Conservation (phyloP, 139 green algal genomes). For the Coelastrella sp. region DNA sequence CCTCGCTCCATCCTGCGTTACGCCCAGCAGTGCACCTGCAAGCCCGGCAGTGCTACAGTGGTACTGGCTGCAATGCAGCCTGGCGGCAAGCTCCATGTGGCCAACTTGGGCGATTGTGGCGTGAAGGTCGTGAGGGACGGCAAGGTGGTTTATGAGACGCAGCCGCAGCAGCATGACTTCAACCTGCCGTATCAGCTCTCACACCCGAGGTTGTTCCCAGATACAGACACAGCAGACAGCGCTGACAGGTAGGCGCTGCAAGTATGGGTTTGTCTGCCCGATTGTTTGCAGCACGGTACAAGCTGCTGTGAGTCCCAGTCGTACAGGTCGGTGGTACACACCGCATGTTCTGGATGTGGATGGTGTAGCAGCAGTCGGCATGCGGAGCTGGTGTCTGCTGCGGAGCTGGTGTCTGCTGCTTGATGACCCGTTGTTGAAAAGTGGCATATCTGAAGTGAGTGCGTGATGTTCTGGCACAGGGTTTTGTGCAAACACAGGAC, state of each 20-base stretch:
- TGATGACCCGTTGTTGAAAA: too few species aligned
- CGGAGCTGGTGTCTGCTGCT: too few species aligned
- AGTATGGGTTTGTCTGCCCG: not conserved
- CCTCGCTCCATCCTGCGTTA: conserved; percentile 61
- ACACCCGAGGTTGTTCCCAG: conserved; percentile 66
- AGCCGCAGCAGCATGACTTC: conserved; percentile 95
- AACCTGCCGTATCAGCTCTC: conserved; percentile 96
- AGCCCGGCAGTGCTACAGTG: conserved; percentile 56
- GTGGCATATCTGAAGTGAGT: too few species aligned
- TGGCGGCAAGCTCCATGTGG: conserved; percentile 68
- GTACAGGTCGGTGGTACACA: too few species aligned
- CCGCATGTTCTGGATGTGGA: too few species aligned
- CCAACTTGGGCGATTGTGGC: conserved; percentile 89
- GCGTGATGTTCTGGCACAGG: too few species aligned
- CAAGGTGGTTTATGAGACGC: conserved; percentile 74
- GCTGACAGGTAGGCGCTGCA: conserved; percentile 59
- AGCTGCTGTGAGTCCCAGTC: not conserved
- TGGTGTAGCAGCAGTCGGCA: too few species aligned
- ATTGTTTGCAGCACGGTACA: not conserved
- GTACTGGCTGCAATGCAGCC: conserved; percentile 50
- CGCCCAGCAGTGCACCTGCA: conserved; percentile 58
- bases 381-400: too few species aligned
- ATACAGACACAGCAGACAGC: conserved; percentile 73
- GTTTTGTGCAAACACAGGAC: too few species aligned
- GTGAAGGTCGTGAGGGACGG: conserved; percentile 76